phyloP scores from a whole-genome alignment of 768 basidiomycete species.

The Pulveroboletus sp. region DNA sequence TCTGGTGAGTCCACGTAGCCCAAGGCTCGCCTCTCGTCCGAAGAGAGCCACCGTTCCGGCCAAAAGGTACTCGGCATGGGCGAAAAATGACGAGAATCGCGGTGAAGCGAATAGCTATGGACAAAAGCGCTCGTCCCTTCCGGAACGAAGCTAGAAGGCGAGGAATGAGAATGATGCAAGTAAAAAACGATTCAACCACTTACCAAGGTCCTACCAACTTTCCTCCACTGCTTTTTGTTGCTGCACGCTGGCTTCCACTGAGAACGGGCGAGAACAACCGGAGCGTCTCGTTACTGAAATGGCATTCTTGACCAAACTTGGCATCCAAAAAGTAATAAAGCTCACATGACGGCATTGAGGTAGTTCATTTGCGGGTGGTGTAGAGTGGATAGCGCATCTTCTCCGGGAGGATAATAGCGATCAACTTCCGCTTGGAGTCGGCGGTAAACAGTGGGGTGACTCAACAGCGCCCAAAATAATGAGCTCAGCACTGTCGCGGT shows the following conservation, averaged over 20 bases:
- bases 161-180: constrained; percentile 10
- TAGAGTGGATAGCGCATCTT: constrained; percentile 27
- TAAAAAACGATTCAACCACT: constrained; percentile 13
- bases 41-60: constrained; percentile 43
- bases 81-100: constrained; percentile 46
- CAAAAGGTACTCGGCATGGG: constrained; percentile 43
- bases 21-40: constrained; percentile 24
- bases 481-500: constrained; percentile 37
- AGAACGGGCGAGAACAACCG: constrained; percentile 50
- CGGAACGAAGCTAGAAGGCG: constrained; percentile 38
- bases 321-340: not conserved
- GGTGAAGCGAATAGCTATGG: constrained; percentile 43
- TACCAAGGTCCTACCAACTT: constrained; percentile 41
- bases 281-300: constrained; percentile 46
- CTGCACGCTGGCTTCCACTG: constrained; percentile 44
- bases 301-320: constrained; percentile 11
- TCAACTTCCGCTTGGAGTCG: constrained; percentile 41
- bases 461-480: constrained; percentile 35
- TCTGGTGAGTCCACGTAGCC: constrained; percentile 25
- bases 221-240: constrained; percentile 35
- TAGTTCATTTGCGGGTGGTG: constrained; percentile 32
- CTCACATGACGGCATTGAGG: constrained; percentile 35
- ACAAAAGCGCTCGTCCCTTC: constrained; percentile 44
- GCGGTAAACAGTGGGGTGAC: constrained; percentile 31
- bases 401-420: constrained; percentile 36